Percentiles rank a stretch among this genome's conserved stretches.
Conservation (phyloP, 108 stramenopile genomes). For the Phaeodactylum tricornutum region DNA sequence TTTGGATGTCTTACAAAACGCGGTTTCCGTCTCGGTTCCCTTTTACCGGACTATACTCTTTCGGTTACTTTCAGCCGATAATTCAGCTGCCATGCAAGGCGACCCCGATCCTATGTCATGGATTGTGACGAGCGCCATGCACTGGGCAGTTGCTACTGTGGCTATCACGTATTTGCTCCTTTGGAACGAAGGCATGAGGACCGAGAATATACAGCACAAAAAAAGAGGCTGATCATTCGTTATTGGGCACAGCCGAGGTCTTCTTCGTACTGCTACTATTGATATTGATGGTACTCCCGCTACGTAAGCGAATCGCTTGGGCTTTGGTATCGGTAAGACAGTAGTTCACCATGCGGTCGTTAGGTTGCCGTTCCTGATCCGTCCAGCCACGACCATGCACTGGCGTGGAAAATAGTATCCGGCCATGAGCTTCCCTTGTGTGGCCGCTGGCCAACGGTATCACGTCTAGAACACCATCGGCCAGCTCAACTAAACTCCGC, state of each 20-base stretch:
- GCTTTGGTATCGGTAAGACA: too few species aligned
- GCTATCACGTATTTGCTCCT: constrained; percentile 8
- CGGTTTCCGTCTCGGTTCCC: constrained; percentile 57
- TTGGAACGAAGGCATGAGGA: too few species aligned
- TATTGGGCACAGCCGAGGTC: too few species aligned
- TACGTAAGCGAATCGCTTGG: too few species aligned
- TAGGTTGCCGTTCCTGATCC: too few species aligned
- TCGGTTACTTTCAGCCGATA: constrained; percentile 8
- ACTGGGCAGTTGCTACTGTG: constrained; percentile 39
- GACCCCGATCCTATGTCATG: constrained; percentile 65
- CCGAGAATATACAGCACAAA: too few species aligned
- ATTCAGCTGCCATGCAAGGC: constrained; percentile 25
- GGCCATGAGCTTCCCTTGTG: constrained; percentile 68
- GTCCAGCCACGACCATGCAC: too few species aligned
- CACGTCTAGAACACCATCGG: constrained; percentile 76
- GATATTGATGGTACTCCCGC: too few species aligned
- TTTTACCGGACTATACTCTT: constrained; percentile 71
- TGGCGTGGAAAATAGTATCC: too few species aligned
- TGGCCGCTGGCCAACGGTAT: constrained; percentile 65
- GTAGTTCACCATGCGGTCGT: too few species aligned
- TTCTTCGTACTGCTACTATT: too few species aligned
- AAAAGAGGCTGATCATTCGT: too few species aligned
- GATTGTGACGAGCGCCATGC: constrained; percentile 39
- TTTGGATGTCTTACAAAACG: constrained; percentile 65
- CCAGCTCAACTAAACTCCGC: constrained; percentile 43